Percentiles rank a stretch among this genome's conserved stretches.
Evolutionary conservation across 257 asterid genomes (phyloP).

Genomic region (Solanum megistacrolobum): DNA sequence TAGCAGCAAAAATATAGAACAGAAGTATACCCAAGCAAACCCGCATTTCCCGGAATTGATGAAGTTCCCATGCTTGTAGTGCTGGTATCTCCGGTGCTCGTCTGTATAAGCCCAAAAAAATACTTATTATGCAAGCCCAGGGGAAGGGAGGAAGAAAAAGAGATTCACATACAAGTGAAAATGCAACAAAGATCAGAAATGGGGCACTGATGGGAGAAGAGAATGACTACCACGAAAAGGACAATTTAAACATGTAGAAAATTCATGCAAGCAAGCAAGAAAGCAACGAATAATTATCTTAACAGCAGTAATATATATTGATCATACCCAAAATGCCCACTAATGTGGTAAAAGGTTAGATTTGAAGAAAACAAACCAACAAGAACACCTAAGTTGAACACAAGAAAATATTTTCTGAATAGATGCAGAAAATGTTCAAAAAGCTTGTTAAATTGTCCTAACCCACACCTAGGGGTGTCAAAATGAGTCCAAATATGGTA

Average conservation of each 20-base stretch:
- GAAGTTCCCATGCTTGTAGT: conserved; percentile 50
- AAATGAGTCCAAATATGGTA: not conserved
- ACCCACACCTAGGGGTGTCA: not conserved
- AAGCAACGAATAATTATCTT: not conserved
- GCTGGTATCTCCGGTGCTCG: conserved; percentile 48
- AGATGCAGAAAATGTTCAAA: not conserved
- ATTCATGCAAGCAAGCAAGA: not conserved
- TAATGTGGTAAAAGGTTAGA: not conserved
- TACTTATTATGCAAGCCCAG: not conserved
- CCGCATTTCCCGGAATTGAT: conserved; percentile 79
- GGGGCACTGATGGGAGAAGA: not conserved
- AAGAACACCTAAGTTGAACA: not conserved
- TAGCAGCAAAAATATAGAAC: not conserved
- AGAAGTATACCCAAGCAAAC: conserved; percentile 81
- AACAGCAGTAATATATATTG: not conserved
- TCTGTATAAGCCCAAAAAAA: conserved; percentile 30
- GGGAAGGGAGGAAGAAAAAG: not conserved
- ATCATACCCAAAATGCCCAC: not conserved
- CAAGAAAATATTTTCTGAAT: not conserved
- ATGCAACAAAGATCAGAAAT: not conserved
- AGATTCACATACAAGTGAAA: not conserved
- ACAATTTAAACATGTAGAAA: not conserved
- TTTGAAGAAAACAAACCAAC: not conserved
- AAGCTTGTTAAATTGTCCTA: not conserved
- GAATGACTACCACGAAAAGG: not conserved